A percentile compares a stretch with the other conserved stretches of the same genome.
phyloP scores from a whole-genome alignment of 2,329 filamentous ascomycete genomes.

The Cladosporium sp. region DNA sequence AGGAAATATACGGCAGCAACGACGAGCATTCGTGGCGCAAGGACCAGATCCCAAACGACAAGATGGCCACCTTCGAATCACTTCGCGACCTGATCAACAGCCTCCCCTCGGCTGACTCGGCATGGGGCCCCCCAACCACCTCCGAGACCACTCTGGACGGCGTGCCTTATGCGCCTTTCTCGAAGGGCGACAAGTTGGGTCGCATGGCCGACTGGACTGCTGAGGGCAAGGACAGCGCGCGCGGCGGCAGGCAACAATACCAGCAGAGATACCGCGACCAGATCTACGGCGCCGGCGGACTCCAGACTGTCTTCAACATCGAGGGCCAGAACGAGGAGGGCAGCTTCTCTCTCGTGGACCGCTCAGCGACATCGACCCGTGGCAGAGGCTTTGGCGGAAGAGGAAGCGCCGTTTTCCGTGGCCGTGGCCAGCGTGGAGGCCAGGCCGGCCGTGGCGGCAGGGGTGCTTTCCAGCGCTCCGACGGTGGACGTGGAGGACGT shows the following conservation, averaged over 20 bases:
- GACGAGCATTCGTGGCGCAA: constrained; percentile 4
- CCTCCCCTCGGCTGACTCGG: constrained; percentile 40
- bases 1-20: not conserved
- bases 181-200: constrained; percentile 96
- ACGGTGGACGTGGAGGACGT: constrained; percentile 58
- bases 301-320: constrained; percentile 75
- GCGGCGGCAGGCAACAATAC: constrained; percentile 82
- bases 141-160: constrained; percentile 86
- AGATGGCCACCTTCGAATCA: constrained; percentile 42
- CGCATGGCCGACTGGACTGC: constrained; percentile 98
- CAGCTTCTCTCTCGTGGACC: constrained; percentile 96
- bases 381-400: constrained; percentile 76
- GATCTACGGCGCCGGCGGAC: constrained; percentile 85
- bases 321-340: constrained; percentile 89
- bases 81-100: constrained; percentile 46
- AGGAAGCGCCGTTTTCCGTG: constrained; percentile 84
- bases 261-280: constrained; percentile 93
- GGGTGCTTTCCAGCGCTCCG: constrained; percentile 69
- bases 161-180: constrained; percentile 96
- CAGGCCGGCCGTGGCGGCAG: constrained; percentile 64
- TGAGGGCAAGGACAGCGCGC: constrained; percentile 76
- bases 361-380: constrained; percentile 81
- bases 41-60: constrained; percentile 19
- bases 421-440: constrained; percentile 70
- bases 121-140: constrained; percentile 80